Evolutionary conservation across 192 early-diverging fungal species (phyloP).

Genomic region (Phlyctochytrium arcticum): DNA sequence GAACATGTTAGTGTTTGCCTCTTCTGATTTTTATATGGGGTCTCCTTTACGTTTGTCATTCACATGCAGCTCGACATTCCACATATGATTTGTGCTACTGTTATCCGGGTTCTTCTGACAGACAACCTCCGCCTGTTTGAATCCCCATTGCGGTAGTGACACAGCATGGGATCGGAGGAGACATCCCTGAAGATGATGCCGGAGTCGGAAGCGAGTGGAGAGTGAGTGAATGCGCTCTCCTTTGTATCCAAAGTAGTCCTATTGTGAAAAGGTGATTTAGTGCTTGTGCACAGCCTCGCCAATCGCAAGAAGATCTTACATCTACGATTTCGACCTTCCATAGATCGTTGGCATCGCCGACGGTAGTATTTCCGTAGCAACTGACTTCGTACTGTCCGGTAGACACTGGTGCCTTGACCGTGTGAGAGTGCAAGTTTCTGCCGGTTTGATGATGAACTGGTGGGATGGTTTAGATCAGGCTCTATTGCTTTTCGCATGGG

Average conservation of each 20-base stretch:
- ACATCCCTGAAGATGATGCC: constrained; percentile 69
- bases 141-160: constrained; percentile 94
- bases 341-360: constrained; percentile 82
- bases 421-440: constrained; percentile 84
- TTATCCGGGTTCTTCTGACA: constrained; percentile 73
- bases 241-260: no score
- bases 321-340: constrained; percentile 86
- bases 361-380: constrained; percentile 73
- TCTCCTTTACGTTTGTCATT: constrained; percentile 63
- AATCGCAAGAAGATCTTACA: constrained; percentile 37
- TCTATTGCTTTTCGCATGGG: background rate
- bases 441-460: constrained; percentile 62
- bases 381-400: constrained; percentile 80
- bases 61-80: constrained; percentile 90
- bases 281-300: no score
- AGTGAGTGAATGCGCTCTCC: constrained; percentile 67
- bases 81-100: constrained; percentile 57
- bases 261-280: no score
- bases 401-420: constrained; percentile 70
- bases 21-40: background rate
- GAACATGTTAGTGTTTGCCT: constrained; percentile 3
- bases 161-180: constrained; percentile 68
- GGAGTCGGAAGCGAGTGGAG: constrained; percentile 76
- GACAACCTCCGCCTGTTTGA: constrained; percentile 85
- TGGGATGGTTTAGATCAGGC: background rate